Percentiles rank a stretch among this genome's conserved stretches.
phyloP scores from a whole-genome alignment of 495 filamentous ascomycete species.

The Penicillium silybi region DNA sequence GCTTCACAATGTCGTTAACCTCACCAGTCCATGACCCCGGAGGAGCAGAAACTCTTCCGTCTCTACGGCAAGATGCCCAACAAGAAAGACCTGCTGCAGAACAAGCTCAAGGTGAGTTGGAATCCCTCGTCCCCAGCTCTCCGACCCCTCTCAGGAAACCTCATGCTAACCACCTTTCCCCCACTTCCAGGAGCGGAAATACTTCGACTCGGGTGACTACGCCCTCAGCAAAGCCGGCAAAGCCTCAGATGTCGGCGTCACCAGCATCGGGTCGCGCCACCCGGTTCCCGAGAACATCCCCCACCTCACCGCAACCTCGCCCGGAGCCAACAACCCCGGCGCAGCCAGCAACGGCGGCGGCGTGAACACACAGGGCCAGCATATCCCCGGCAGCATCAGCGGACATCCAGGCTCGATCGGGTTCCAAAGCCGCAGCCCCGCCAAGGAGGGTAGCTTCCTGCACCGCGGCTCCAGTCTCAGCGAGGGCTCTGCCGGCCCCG shows the following conservation, averaged over 20 bases:
- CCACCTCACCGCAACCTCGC: slow-evolving; percentile 75
- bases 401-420: slow-evolving; percentile 45
- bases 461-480: slow-evolving; percentile 72
- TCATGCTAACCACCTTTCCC: background rate
- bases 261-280: slow-evolving; percentile 89
- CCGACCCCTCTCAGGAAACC: background rate
- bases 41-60: slow-evolving; percentile 92
- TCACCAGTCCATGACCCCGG: slow-evolving; percentile 73
- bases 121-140: background rate
- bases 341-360: slow-evolving; percentile 41
- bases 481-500: slow-evolving; percentile 48
- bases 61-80: slow-evolving; percentile 96
- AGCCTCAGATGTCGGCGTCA: slow-evolving; percentile 88
- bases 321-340: slow-evolving; percentile 46
- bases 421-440: slow-evolving; percentile 66
- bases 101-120: slow-evolving; percentile 74
- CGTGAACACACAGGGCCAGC: slow-evolving; percentile 39
- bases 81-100: slow-evolving; percentile 94
- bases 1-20: slow-evolving; percentile 9
- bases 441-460: slow-evolving; percentile 83
- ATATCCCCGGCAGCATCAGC: slow-evolving; percentile 45
- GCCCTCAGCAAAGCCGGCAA: slow-evolving; percentile 98
- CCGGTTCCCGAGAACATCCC: slow-evolving; percentile 95
- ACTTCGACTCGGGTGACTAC: slow-evolving; percentile 97
- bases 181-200: slow-evolving; percentile 78